Evolutionary conservation across 129 eudicot genomes (phyloP).

Genomic region (Dittrichia graveolens): DNA sequence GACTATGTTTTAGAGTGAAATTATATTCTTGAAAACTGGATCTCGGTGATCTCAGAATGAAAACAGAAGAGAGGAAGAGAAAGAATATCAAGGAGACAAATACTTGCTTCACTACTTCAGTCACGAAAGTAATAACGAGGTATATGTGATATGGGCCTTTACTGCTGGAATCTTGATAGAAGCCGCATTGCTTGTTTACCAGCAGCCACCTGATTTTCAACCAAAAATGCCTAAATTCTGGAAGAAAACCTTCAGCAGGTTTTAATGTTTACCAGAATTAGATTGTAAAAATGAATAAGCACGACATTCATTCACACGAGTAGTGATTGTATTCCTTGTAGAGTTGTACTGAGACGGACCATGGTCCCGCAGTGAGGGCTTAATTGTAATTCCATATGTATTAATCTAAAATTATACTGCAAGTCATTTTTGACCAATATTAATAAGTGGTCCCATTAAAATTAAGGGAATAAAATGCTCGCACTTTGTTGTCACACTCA

Average conservation of each 20-base stretch:
- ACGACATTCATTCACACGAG: not conserved
- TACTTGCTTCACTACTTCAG: constrained; percentile 69
- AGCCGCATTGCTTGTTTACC: constrained; percentile 67
- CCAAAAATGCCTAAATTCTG: constrained; percentile 54
- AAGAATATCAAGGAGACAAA: constrained; percentile 60
- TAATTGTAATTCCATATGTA: not conserved
- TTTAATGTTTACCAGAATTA: constrained; percentile 8
- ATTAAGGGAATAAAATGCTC: too few relatives aligned
- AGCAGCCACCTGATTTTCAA: constrained; percentile 56
- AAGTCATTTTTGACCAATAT: not conserved
- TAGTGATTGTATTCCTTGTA: too few relatives aligned
- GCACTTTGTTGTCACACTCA: too few relatives aligned
- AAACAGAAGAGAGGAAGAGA: constrained; percentile 56
- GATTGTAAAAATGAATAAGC: not conserved
- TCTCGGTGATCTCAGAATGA: constrained; percentile 49
- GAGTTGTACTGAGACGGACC: too few relatives aligned
- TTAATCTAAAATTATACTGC: not conserved
- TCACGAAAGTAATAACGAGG: constrained; percentile 44
- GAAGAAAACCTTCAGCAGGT: constrained; percentile 37
- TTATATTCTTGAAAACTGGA: not conserved
- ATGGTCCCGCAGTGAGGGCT: not conserved
- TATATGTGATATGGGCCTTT: constrained; percentile 75
- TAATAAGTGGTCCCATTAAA: too few relatives aligned
- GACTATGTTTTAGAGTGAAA: not conserved
- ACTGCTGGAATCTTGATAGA: constrained; percentile 78